These are phyloP conservation scores for Daldinia bambusicola DNA, from an alignment of 495 filamentous ascomycete species.

Conservation along the genomic window DNA sequence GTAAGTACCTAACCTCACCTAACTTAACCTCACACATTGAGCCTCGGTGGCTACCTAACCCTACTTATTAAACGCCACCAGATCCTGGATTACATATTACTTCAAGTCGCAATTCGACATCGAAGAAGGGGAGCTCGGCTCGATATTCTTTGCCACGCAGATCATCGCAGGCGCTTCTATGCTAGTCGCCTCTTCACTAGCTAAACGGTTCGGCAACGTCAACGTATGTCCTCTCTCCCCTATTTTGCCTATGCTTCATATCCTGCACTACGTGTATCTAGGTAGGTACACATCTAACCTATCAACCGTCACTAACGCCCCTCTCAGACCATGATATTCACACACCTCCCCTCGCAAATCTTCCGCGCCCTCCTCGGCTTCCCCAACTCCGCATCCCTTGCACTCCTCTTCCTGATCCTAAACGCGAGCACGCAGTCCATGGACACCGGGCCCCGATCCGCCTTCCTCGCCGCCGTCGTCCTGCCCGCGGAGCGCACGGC, in stretches of 20 bases:
- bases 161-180: constrained; percentile 51
- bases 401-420: constrained; percentile 69
- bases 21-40: neutral
- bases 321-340: constrained; percentile 59
- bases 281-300: no score
- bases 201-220: constrained; percentile 79
- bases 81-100: constrained; percentile 78
- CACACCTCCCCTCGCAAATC: constrained; percentile 56
- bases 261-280: no score
- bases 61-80: constrained; percentile 13
- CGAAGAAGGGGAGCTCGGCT: constrained; percentile 72
- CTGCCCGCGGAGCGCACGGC: constrained; percentile 81
- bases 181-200: constrained; percentile 75
- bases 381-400: constrained; percentile 56
- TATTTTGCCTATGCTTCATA: no score
- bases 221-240: constrained; percentile 50
- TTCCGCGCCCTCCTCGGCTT: constrained; percentile 55
- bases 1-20: constrained; percentile 24
- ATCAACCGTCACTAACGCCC: constrained; percentile 9
- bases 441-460: constrained; percentile 84
- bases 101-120: constrained; percentile 79
- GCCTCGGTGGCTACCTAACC: neutral
- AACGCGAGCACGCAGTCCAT: constrained; percentile 71
- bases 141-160: constrained; percentile 68
- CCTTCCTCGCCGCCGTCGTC: constrained; percentile 80